These are phyloP conservation scores for Sugiyamaella japonica DNA, from an alignment of 1,139 yeast species.

Conservation along the genomic window DNA sequence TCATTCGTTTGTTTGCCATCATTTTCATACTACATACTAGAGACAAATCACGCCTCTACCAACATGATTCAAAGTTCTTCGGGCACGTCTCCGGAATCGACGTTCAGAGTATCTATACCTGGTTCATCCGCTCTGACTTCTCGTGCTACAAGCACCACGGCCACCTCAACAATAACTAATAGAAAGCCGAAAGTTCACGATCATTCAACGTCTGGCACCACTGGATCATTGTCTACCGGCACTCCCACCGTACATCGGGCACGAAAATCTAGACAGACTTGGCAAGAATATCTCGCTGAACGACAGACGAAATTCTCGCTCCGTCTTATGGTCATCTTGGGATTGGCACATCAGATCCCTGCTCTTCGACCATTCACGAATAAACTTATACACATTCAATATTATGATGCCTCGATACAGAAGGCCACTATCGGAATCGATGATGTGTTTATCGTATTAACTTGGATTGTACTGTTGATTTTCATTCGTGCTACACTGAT, in stretches of 20 bases:
- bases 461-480: conserved; percentile 58
- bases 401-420: conserved; percentile 28
- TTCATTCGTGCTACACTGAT: conserved; percentile 62
- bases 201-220: background rate
- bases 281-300: conserved; percentile 28
- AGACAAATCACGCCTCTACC: background rate
- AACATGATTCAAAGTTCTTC: conserved; percentile 14
- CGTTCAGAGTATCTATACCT: conserved; percentile 16
- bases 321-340: conserved; percentile 22
- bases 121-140: conserved; percentile 10
- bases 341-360: conserved; percentile 28
- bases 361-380: conserved; percentile 28
- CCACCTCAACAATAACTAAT: background rate
- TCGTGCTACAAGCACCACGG: background rate
- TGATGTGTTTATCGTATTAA: conserved; percentile 57
- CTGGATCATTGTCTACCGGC: conserved; percentile 4
- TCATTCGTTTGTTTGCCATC: background rate
- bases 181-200: background rate
- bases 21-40: background rate
- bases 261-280: conserved; percentile 18
- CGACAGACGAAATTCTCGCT: conserved; percentile 25
- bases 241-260: conserved; percentile 1
- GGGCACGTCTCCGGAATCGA: conserved; percentile 13
- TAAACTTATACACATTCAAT: conserved; percentile 31
- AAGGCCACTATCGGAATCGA: conserved; percentile 32